Conservation (phyloP, 495 filamentous ascomycete genomes). For the Xylaria palmicola region DNA sequence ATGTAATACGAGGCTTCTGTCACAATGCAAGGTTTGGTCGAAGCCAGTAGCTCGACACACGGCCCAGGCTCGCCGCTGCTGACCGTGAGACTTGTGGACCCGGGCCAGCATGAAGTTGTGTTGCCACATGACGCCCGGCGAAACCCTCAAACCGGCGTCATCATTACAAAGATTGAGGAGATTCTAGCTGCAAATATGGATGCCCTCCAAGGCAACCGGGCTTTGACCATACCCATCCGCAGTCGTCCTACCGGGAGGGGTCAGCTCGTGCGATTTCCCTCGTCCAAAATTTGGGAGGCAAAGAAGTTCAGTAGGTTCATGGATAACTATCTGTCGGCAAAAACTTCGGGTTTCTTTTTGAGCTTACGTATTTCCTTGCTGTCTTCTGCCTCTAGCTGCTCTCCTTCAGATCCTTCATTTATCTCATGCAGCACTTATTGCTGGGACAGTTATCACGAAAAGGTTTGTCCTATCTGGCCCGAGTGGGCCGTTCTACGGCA, state of each 20-base stretch:
- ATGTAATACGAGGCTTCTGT: neutral
- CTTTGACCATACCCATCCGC: constrained; percentile 48
- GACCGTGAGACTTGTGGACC: neutral
- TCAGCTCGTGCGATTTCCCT: constrained; percentile 36
- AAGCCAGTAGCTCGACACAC: neutral
- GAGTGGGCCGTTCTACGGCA: neutral
- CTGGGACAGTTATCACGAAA: constrained; percentile 68
- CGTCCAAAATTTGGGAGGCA: constrained; percentile 34
- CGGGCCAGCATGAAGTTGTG: neutral
- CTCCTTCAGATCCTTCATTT: constrained; percentile 68
- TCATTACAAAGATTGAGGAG: constrained; percentile 52
- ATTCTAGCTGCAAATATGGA: constrained; percentile 54
- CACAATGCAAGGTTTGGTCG: neutral
- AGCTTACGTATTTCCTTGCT: neutral
- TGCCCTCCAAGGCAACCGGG: constrained; percentile 37
- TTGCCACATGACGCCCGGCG: constrained; percentile 3
- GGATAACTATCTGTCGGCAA: neutral
- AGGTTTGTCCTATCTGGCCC: constrained; percentile 51
- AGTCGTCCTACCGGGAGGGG: constrained; percentile 17
- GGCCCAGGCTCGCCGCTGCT: neutral
- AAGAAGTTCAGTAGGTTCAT: constrained; percentile 40
- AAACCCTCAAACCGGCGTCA: constrained; percentile 21
- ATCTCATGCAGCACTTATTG: constrained; percentile 65
- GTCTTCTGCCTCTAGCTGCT: constrained; percentile 29
- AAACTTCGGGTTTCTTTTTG: neutral